A percentile compares a stretch with the other conserved stretches of the same genome.
Conservation (phyloP, 768 basidiomycete species). For the Leccinum obscurum region DNA sequence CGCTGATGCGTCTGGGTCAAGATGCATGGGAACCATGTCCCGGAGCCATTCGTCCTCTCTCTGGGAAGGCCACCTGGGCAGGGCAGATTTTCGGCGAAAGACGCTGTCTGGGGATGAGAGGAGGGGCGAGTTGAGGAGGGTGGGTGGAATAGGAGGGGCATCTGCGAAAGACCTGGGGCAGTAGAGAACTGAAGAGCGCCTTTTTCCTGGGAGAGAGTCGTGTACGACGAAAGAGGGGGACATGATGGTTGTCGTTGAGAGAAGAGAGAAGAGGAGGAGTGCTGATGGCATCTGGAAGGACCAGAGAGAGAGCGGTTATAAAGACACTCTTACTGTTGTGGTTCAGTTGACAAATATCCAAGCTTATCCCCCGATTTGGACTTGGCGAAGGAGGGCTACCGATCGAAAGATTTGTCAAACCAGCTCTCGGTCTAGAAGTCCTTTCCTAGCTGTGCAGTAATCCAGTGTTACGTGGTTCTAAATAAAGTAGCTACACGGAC, state of each 20-base stretch:
- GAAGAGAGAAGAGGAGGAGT: background rate
- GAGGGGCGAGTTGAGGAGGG: constrained; percentile 54
- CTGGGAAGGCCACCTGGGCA: constrained; percentile 43
- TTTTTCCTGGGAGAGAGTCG: constrained; percentile 15
- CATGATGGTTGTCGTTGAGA: constrained; percentile 8
- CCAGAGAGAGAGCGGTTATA: constrained; percentile 13
- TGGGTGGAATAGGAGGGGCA: constrained; percentile 56
- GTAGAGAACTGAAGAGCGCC: constrained; percentile 22
- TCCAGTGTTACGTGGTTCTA: constrained; percentile 7
- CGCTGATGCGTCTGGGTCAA: constrained; percentile 16
- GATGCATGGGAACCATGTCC: constrained; percentile 53
- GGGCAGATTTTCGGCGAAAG: constrained; percentile 40
- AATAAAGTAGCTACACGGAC: constrained; percentile 2
- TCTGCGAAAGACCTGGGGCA: constrained; percentile 27
- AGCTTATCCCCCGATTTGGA: constrained; percentile 26
- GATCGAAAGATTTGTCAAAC: constrained; percentile 18
- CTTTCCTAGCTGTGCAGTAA: constrained; percentile 15
- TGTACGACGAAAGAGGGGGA: constrained; percentile 16
- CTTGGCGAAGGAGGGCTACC: background rate
- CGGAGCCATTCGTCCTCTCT: constrained; percentile 62
- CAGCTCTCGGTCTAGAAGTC: background rate
- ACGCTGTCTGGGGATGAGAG: constrained; percentile 51
- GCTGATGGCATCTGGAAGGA: constrained; percentile 11
- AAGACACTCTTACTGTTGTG: constrained; percentile 8
- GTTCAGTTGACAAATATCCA: constrained; percentile 28